Evolutionary conservation across 148 eudicot genomes (phyloP), one percentile per base, ranked within the genome.

Genomic region (Mesembryanthemum crystallinum): DNA sequence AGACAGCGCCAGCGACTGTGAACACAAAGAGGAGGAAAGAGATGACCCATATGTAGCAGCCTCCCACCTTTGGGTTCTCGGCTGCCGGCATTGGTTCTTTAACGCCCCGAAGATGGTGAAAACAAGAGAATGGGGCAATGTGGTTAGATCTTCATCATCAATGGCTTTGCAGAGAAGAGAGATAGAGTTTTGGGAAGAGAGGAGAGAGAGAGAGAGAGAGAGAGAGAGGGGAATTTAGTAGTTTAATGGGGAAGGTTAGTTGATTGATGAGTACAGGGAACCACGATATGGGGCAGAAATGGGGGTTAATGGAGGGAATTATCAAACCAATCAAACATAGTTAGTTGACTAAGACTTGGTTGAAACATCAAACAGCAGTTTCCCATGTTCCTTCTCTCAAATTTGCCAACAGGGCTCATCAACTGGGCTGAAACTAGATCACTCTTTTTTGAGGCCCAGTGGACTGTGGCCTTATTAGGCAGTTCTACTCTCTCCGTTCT

Each of bases 41-140:
- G 76, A 83, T 83, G 24, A 73, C 12, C 84, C 84, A 82, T 75
- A 85, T 71, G 69, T 85, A 85, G 75, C 86, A 85, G 54, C 73
- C 62, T 20, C 86, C 84, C 2, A 66, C 67, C 66, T 77, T 80
- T 27, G 76, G 83, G 73, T 83, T 69, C 58, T 79, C 83, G 10
- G 79, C 64, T 33, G 64, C 80, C 18, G 85, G 67, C 79, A 78
- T 82, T 62, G 74, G 58, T 55, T 64, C 61, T 61, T 61, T 24
- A 65, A 24, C 3, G 11, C 14, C 28, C 29, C 43, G 32, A 62
- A 47, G 27, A 65, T 60, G 45, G 14, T 8, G 49, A 45, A 60
- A n/a, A 25, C 13, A 21, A n/a, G n/a, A 23, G n/a, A 32, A 45
- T 15, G 11, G 24, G 15, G 24, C 14, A 25, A 21, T 29, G 32